Base-by-base conservation (phyloP, 2,329 filamentous ascomycete genomes). In the Colletotrichum orchidophilum region DNA sequence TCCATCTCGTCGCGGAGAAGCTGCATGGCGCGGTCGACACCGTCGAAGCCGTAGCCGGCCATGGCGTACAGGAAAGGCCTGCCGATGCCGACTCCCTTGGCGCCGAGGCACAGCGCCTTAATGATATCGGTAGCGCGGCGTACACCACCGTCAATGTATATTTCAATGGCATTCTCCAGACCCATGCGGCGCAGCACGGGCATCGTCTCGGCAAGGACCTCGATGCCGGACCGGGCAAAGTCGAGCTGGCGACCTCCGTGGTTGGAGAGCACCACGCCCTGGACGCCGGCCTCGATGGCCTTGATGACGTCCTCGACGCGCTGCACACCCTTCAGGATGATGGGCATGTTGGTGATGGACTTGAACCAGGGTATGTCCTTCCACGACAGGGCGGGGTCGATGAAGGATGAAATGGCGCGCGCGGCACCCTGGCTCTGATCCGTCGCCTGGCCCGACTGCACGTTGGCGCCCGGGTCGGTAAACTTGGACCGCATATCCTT, bases 401-500 rank as follows among this genome's bases (percentile, higher is more conserved):
- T 99, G 82, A 99, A 99, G 71, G 90, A 94, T 33, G 94, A 97
- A 78, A 99, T 99, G 73, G 96, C 96, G 73, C 96, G 91, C 6
- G 96, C 96, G 1, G 96, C 96, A 61, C 96, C 96, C 85, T 99
- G 96, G 21, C 91, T 93, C 73, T 91, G 94, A 82, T 98, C 95
- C 24, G 96, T 94, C 64, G 87, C 82, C 70, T 92, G 87, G 61
- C 93, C 94, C 13, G 85, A 85, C 82, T 98, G 96, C 15, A 98
- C 94, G 78, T 91, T 93, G 31, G 92, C 93, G 9, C 95, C 96
- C 15, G 89, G 88, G 76, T 97, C 96, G 46, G 90, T 90, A 80
- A 97, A 97, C 82, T 98, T 98, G 75, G 89, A 90, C 49, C 96
- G 93, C 96, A 98, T 98, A 81, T 98, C 96, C 85, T 98, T 99